These are phyloP conservation scores for Alternaria metachromatica DNA, from an alignment of 2,329 filamentous ascomycete genomes.

Conservation along the genomic window DNA sequence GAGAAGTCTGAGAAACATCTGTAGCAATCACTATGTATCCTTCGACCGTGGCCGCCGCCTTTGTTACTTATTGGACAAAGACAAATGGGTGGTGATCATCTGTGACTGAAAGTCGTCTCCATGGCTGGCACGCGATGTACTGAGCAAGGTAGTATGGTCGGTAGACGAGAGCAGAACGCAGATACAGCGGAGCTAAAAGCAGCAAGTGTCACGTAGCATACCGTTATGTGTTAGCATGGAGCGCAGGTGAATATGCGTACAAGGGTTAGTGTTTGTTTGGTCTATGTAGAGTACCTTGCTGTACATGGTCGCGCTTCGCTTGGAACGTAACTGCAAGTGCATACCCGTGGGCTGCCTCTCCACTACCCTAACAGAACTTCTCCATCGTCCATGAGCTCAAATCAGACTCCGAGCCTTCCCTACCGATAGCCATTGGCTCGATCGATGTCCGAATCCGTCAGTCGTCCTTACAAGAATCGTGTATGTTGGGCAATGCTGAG, in stretches of 20 bases:
- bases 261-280: not conserved
- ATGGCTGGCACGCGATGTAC: not conserved
- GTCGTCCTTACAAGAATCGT: not conserved
- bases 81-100: not conserved
- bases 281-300: not conserved
- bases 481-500: conserved; percentile 1
- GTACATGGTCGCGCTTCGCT: not conserved
- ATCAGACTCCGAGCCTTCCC: not conserved
- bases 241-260: not conserved
- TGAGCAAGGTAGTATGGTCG: not conserved
- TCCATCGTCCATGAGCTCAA: not conserved
- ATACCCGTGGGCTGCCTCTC: not conserved
- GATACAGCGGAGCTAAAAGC: not conserved
- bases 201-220: not conserved
- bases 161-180: not conserved
- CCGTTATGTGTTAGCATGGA: not conserved
- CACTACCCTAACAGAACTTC: not conserved
- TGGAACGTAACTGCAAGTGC: not conserved
- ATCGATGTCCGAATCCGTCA: not conserved
- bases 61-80: not conserved
- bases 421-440: not conserved
- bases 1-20: not conserved
- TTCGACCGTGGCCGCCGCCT: not conserved
- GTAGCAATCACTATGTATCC: not conserved
- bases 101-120: not conserved